Conservation (phyloP, 805 yeast genomes). For the Nakazawaea molendinolei region DNA sequence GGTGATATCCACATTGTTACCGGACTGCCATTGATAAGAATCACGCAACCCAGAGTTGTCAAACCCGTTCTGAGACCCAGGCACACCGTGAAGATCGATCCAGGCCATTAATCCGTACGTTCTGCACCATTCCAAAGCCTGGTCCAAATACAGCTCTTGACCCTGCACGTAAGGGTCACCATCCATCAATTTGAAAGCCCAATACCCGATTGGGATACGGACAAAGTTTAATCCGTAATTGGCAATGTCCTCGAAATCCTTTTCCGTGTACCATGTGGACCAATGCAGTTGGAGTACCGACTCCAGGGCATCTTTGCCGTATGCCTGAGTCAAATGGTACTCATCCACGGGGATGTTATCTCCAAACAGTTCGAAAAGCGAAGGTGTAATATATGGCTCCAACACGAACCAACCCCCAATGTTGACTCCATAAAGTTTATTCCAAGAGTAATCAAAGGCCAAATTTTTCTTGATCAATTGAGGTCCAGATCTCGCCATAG, state of each 20-base stretch:
- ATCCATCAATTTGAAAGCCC: conserved; percentile 55
- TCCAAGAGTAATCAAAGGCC: conserved; percentile 22
- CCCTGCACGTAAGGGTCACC: conserved; percentile 63
- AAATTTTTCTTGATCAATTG: conserved; percentile 20
- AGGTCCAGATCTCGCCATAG: too few species aligned
- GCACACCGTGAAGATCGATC: conserved; percentile 76
- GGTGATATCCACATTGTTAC: conserved; percentile 40
- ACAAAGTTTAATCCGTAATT: conserved; percentile 57
- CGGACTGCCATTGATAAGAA: conserved; percentile 35
- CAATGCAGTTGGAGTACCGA: conserved; percentile 44
- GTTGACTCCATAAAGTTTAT: conserved; percentile 37
- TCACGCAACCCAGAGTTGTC: conserved; percentile 71
- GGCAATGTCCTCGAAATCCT: conserved; percentile 47
- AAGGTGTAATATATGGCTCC: conserved; percentile 68
- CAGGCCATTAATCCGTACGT: conserved; percentile 55
- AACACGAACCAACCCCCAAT: conserved; percentile 71
- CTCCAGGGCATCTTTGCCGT: conserved; percentile 42
- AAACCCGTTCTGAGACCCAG: conserved; percentile 84
- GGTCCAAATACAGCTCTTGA: conserved; percentile 55
- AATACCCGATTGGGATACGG: conserved; percentile 75
- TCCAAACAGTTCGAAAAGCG: conserved; percentile 40
- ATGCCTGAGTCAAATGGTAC: conserved; percentile 40
- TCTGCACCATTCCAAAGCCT: conserved; percentile 64
- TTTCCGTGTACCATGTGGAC: conserved; percentile 51
- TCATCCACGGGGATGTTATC: conserved; percentile 51